Base-by-base conservation (phyloP, 331 rosid genomes). In the Dryas integrifolia region DNA sequence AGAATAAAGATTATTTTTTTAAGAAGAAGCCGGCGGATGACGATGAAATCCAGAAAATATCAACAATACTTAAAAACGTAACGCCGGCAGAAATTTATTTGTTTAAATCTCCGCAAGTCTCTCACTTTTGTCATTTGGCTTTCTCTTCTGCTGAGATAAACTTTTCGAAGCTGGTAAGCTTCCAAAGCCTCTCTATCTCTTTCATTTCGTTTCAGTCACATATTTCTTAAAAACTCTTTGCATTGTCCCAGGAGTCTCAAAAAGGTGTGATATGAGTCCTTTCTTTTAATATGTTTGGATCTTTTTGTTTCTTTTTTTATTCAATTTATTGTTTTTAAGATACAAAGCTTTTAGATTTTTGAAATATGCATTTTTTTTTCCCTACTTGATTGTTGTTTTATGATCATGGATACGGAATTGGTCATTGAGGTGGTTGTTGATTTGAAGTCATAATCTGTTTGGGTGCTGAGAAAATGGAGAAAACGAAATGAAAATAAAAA, bases 121-220 rank as follows among this genome's bases (percentile, higher is more conserved):
- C 40, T 9, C 10, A 13, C 18, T 35, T 26, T 14, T 53, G n/a
- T 49, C 40, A 26, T 49, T 48, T 45, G 55, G 69, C 9, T 41
- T 53, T 21, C 21, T 45, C 13, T 9, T 55, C 68, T n/a, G 58
- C 78, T 48, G 45, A 21, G 80, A 58, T 73, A 58, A 74, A 44
- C 43, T 14, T 70, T 26, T 41, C 55, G 46, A 43, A 75, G 41
- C 81, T 67, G 48, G 64, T 18, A 24, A 65, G 18, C 40, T 45
- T 13, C 56, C 56, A 60, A 11, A 66, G 13, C 10, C 30, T 57
- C 43, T 49, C 49, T 49, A 43, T 13, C 55, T 35, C 46, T 44
- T 47, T 60, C 49, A 47, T 44, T 58, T 49, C 26, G 49, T 7
- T 75, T 39, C 21, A 15, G 16, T 21, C 26, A 12, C 30, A 26